Conservation (phyloP, 495 filamentous ascomycete species). For the Patellaria atrata region DNA sequence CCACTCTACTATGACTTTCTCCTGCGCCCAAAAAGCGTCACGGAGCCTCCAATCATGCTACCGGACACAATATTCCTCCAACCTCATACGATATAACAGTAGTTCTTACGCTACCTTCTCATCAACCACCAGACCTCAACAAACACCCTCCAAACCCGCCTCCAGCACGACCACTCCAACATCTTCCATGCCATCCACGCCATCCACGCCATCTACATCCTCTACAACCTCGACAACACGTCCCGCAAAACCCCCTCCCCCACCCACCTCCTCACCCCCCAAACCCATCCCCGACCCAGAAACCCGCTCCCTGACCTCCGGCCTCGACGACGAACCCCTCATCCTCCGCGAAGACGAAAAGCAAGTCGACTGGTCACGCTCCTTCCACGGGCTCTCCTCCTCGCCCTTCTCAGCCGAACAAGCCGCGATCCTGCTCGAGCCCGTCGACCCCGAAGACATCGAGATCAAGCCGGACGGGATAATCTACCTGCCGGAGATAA, state of each 20-base stretch:
- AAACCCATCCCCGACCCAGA: slow-evolving; percentile 7
- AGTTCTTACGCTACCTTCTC: no score
- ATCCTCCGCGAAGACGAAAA: slow-evolving; percentile 30
- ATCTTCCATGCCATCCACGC: slow-evolving; percentile 2
- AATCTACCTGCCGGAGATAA: slow-evolving; percentile 94
- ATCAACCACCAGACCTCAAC: no score
- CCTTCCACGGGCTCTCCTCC: slow-evolving; percentile 74
- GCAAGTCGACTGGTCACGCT: slow-evolving; percentile 82
- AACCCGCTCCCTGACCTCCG: slow-evolving; percentile 33
- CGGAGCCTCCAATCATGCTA: no score
- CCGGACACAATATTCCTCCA: no score
- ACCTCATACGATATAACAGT: no score
- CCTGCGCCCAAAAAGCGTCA: no score
- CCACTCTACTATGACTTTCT: no score
- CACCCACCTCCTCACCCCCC: slow-evolving; percentile 1
- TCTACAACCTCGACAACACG: not conserved
- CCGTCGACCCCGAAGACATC: slow-evolving; percentile 57
- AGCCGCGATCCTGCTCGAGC: slow-evolving; percentile 52
- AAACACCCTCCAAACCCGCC: slow-evolving; percentile 7
- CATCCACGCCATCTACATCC: slow-evolving; percentile 1
- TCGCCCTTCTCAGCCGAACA: slow-evolving; percentile 65
- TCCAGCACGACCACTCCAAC: slow-evolving; percentile 6
- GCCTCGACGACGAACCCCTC: slow-evolving; percentile 38
- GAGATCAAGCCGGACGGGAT: slow-evolving; percentile 97
- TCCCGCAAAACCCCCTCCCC: not conserved